Evolutionary conservation across 805 yeast species (phyloP).

Genomic region (Spathaspora sp.): DNA sequence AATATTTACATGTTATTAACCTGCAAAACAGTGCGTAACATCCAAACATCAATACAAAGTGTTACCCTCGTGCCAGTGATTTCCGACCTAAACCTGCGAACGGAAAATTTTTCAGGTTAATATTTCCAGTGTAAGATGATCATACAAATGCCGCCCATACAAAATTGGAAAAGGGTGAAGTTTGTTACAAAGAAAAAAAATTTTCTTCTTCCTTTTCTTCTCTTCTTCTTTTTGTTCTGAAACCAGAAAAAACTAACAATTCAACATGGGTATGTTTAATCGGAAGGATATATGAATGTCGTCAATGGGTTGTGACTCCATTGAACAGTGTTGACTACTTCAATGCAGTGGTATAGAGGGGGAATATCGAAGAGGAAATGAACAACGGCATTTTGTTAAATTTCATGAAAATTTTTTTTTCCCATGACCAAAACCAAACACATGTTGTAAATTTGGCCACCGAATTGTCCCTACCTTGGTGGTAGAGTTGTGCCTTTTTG

Average conservation of each 20-base stretch:
- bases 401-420: not conserved
- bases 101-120: conserved; percentile 1
- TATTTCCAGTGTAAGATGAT: conserved; percentile 9
- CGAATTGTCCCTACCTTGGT: not conserved
- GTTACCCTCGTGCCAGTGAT: not conserved
- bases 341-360: not conserved
- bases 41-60: not conserved
- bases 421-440: not conserved
- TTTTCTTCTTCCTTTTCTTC: conserved; percentile 3
- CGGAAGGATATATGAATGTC: not conserved
- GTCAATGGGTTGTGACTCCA: not conserved
- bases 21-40: not conserved
- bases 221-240: conserved; percentile 5
- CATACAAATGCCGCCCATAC: not conserved
- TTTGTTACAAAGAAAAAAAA: conserved; percentile 2
- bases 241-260: conserved; percentile 4
- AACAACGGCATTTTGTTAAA: not conserved
- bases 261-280: conserved; percentile 11
- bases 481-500: not conserved
- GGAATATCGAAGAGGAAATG: not conserved
- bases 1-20: not conserved
- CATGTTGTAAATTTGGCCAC: not conserved
- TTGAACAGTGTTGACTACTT: not conserved
- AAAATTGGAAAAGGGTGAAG: not conserved
- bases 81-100: not conserved